Conservation (phyloP, 805 yeast genomes). For the Myxozyma neotropica region DNA sequence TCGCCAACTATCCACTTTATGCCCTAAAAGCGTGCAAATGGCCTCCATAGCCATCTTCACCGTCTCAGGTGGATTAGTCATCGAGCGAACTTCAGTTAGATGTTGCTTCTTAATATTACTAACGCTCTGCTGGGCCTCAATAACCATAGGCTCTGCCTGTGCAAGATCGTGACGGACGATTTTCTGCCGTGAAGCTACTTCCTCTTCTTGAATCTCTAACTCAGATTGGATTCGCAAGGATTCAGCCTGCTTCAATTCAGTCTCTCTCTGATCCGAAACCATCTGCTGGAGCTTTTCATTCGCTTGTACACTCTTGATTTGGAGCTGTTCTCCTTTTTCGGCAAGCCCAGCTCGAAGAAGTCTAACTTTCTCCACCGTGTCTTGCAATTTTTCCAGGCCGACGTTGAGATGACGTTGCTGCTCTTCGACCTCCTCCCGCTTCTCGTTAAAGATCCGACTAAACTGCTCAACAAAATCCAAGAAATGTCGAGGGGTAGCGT, state of each 20-base stretch:
- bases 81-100: slow-evolving; percentile 81
- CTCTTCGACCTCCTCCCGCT: slow-evolving; percentile 57
- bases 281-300: slow-evolving; percentile 69
- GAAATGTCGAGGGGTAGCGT: slow-evolving; percentile 57
- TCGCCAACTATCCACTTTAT: slow-evolving; percentile 67
- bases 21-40: slow-evolving; percentile 81
- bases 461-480: slow-evolving; percentile 51
- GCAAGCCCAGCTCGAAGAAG: slow-evolving; percentile 58
- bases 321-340: slow-evolving; percentile 53
- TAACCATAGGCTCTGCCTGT: slow-evolving; percentile 78
- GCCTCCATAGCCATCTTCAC: slow-evolving; percentile 85
- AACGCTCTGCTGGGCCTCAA: slow-evolving; percentile 87
- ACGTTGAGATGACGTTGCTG: slow-evolving; percentile 69
- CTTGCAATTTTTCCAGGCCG: slow-evolving; percentile 76
- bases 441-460: slow-evolving; percentile 45
- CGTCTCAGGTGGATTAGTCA: slow-evolving; percentile 87
- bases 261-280: slow-evolving; percentile 84
- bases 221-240: slow-evolving; percentile 74
- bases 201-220: slow-evolving; percentile 64
- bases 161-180: slow-evolving; percentile 66
- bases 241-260: slow-evolving; percentile 86
- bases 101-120: slow-evolving; percentile 90
- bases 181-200: slow-evolving; percentile 56
- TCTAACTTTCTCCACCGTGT: slow-evolving; percentile 73
- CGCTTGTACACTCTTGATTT: slow-evolving; percentile 67